Conservation (phyloP, 192 early-diverging fungal genomes). For the Coemansia pectinata region DNA sequence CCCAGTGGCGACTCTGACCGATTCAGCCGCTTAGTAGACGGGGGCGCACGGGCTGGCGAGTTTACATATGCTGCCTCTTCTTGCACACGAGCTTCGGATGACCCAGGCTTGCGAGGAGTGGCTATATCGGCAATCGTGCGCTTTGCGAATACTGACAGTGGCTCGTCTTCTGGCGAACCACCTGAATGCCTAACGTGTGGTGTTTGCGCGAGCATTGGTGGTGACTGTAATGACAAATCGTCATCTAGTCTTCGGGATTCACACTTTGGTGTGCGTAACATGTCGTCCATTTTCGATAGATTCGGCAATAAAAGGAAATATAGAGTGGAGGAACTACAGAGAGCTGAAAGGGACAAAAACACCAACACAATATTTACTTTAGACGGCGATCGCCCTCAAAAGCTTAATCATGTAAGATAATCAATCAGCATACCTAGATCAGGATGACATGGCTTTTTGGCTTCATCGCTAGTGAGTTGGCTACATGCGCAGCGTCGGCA, state of each 20-base stretch:
- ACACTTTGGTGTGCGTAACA: background rate
- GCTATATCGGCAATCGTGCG: constrained; percentile 46
- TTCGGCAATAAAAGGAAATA: background rate
- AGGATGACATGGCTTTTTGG: no score
- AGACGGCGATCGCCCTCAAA: background rate
- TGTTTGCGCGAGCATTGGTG: constrained; percentile 30
- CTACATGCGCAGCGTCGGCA: no score
- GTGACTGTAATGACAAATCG: constrained; percentile 31
- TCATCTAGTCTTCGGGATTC: constrained; percentile 11
- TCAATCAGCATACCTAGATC: background rate
- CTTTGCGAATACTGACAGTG: constrained; percentile 19
- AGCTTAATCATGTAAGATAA: background rate
- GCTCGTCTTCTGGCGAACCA: background rate
- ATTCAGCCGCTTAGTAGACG: constrained; percentile 40
- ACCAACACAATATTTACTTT: background rate
- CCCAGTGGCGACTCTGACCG: constrained; percentile 34
- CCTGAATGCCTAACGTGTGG: background rate
- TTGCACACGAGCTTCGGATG: constrained; percentile 26
- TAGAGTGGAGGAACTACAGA: background rate
- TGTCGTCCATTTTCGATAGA: background rate
- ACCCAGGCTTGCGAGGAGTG: constrained; percentile 38
- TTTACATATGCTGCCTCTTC: constrained; percentile 32
- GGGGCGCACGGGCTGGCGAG: constrained; percentile 41
- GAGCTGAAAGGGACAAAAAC: background rate
- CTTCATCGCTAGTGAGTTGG: no score